phyloP scores from a whole-genome alignment of 352 stramenopile species.

The Globisporangium middletonii region DNA sequence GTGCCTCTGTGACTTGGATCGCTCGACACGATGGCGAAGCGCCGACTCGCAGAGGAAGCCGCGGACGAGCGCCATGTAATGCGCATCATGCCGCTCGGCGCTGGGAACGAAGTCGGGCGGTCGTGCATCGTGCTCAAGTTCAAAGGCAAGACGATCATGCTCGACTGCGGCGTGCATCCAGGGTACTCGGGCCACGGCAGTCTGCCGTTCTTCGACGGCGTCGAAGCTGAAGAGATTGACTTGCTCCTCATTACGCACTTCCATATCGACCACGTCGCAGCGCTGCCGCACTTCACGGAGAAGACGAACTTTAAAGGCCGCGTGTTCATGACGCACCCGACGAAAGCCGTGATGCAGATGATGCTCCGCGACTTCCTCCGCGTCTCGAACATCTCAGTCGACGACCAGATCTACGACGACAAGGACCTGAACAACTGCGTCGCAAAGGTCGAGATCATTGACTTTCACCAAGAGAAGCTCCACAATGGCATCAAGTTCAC shows the following conservation, averaged over 20 bases:
- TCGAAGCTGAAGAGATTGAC: constrained; percentile 94
- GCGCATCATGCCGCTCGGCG: constrained; percentile 94
- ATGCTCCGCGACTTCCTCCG: constrained; percentile 97
- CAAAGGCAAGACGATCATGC: constrained; percentile 98
- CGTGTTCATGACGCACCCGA: constrained; percentile 99
- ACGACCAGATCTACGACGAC: constrained; percentile 91
- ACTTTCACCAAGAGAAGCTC: constrained; percentile 97
- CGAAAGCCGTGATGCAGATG: constrained; percentile 98
- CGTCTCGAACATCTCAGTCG: constrained; percentile 92
- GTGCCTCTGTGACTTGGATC: too few relatives aligned
- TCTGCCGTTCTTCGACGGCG: constrained; percentile 97
- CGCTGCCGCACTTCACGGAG: constrained; percentile 98
- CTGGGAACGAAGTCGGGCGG: constrained; percentile 98
- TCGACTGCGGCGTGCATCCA: constrained; percentile 88
- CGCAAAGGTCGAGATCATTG: constrained; percentile 97
- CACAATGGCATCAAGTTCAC: constrained; percentile 98
- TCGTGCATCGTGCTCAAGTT: constrained; percentile 99
- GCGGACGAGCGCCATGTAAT: constrained; percentile 88
- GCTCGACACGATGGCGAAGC: constrained; percentile 51
- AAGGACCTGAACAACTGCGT: constrained; percentile 96
- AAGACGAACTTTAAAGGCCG: constrained; percentile 96
- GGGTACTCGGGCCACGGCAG: constrained; percentile 95
- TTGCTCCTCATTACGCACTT: constrained; percentile 99
- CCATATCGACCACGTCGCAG: constrained; percentile 99
- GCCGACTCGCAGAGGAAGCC: constrained; percentile 59